Base-by-base conservation (phyloP, 2,329 filamentous ascomycete genomes). In the Hansfordia pulvinata region DNA sequence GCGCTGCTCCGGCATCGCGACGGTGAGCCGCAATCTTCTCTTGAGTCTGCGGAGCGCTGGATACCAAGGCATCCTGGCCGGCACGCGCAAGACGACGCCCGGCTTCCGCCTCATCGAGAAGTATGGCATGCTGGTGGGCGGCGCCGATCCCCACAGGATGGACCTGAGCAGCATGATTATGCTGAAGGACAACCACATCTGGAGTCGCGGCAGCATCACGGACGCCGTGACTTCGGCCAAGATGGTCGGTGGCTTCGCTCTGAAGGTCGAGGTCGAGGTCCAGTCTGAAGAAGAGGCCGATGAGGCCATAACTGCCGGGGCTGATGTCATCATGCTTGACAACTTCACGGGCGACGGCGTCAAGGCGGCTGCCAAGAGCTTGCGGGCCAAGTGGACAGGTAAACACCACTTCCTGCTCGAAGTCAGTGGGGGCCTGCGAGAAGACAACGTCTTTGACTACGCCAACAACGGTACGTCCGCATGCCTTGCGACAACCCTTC, bases 171-270 rank as follows among this genome's bases (percentile, higher is more conserved):
- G 77, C 37, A 96, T 98, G 90, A 86, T 86, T 30, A 98, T 98
- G 90, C 66, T 98, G 37, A 98, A 98, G 61, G 90, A 98, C 56
- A 98, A 98, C 55, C 90, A 98, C 55, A 78, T 98, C 30, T 94
- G 88, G 79, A 84, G 83, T 35, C 77, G 80, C 28, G 78, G 78
- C 15, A 82, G 79, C 47, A 96, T 98, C 51, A 75, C 79, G 2
- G 73, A 80, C 13, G 90, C 90, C 5, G 86, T 98, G 14, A 61
- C 62, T 20, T 83, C 88, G 3, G 90, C 90, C 14, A 83, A 83
- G 49, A 65, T 75, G 8, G 83, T 78, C 0, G 88, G 76, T 7
- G 90, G 90, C 0, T 98, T 96, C 54, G 74, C 81, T 20, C 64
- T 93, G 32, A 98, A 96, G 64, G 69, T 98, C 20, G 90, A 98